Conservation (phyloP, 495 filamentous ascomycete genomes). For the Aspergillus ellipticus region DNA sequence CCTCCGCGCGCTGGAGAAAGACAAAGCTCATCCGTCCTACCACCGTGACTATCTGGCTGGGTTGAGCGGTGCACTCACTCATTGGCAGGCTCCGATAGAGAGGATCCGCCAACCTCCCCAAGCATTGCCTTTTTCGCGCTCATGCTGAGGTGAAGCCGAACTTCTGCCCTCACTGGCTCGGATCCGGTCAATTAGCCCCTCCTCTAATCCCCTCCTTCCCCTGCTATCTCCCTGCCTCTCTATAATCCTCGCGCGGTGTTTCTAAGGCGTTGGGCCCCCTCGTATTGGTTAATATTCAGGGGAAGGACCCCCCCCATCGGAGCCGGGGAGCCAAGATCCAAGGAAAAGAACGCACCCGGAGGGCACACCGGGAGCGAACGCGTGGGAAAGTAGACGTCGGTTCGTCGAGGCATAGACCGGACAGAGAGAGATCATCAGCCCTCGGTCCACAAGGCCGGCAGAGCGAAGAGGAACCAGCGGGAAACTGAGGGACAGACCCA, state of each 20-base stretch:
- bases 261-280: neutral
- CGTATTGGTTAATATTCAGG: constrained; percentile 5
- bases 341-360: neutral
- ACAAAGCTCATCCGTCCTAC: neutral
- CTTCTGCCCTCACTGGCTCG: constrained; percentile 14
- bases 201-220: neutral
- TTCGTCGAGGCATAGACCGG: neutral
- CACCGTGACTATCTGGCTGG: constrained; percentile 3
- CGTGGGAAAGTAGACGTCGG: neutral
- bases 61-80: constrained; percentile 11
- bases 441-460: neutral
- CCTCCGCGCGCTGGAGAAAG: neutral
- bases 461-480: neutral
- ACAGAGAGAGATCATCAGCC: neutral
- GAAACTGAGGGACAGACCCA: neutral
- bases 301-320: neutral
- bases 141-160: constrained; percentile 16
- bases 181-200: constrained; percentile 14
- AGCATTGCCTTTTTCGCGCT: constrained; percentile 20
- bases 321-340: neutral
- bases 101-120: constrained; percentile 17
- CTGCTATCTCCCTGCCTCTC: neutral
- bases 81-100: constrained; percentile 15
- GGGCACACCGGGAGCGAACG: neutral
- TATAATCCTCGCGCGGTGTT: constrained; percentile 1